A percentile compares a stretch with the other conserved stretches of the same genome.
Conservation (phyloP, 495 filamentous ascomycete species). For the Aspergillus ostianus region DNA sequence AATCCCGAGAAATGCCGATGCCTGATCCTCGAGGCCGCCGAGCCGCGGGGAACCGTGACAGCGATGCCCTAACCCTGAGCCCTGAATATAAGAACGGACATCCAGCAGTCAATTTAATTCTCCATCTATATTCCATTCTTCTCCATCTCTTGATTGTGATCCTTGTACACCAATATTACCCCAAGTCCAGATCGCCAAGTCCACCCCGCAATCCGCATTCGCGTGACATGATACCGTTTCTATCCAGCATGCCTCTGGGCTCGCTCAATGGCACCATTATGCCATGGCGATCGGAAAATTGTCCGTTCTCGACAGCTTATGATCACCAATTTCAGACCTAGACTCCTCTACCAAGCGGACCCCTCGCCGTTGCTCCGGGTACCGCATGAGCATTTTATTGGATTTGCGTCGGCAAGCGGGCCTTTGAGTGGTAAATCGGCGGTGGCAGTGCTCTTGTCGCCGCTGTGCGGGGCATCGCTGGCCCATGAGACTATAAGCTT, state of each 20-base stretch:
- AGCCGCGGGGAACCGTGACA: background rate
- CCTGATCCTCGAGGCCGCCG: background rate
- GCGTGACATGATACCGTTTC: background rate
- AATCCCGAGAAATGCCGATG: conserved; percentile 1
- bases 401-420: background rate
- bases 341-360: background rate
- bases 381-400: background rate
- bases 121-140: background rate
- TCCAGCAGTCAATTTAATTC: background rate
- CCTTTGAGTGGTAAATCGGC: background rate
- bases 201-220: background rate
- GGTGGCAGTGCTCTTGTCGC: conserved; percentile 6
- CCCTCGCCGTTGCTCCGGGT: background rate
- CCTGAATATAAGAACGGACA: background rate
- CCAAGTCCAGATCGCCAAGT: background rate
- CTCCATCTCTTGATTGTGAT: background rate
- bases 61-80: conserved; percentile 7
- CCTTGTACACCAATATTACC: too few species aligned
- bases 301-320: background rate
- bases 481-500: background rate
- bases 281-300: background rate
- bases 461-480: conserved; percentile 1
- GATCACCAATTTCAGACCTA: background rate
- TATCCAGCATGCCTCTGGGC: background rate
- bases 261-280: background rate